Percentiles rank a stretch among this genome's conserved stretches.
Conservation (phyloP, 352 stramenopile species). For the Globisporangium heterothallicum region DNA sequence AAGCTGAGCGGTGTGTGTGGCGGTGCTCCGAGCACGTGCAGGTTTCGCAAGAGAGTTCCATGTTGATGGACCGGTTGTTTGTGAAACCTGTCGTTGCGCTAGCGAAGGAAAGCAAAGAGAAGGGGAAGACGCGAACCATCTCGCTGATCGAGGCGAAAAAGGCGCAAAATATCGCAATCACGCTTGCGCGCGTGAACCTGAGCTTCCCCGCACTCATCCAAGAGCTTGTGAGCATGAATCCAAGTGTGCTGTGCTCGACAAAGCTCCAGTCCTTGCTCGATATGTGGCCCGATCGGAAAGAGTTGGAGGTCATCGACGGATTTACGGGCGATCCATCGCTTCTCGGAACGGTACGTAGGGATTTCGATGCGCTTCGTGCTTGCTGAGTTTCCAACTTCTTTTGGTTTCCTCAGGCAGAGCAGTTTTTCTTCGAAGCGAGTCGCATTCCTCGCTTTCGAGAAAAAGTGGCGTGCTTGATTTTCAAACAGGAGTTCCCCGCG, state of each 20-base stretch:
- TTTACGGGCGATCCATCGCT: conserved; percentile 44
- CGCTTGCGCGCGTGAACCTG: conserved; percentile 66
- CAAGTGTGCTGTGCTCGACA: conserved; percentile 53
- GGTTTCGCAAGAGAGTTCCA: conserved; percentile 12
- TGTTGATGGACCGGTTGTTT: conserved; percentile 5
- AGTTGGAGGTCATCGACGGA: conserved; percentile 63
- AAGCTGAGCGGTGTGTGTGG: too few relatives aligned
- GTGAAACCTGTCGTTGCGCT: background rate
- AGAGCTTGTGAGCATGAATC: conserved; percentile 63
- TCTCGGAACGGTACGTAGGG: conserved; percentile 30
- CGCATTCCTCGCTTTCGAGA: conserved; percentile 62
- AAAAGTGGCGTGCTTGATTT: conserved; percentile 70
- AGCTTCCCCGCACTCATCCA: conserved; percentile 47
- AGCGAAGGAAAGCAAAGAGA: background rate
- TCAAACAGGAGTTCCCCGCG: conserved; percentile 68
- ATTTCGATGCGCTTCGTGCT: background rate
- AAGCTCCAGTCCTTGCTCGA: conserved; percentile 73
- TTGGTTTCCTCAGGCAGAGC: conserved; percentile 37
- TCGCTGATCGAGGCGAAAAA: conserved; percentile 81
- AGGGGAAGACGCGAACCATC: conserved; percentile 14
- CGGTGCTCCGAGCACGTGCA: too few relatives aligned
- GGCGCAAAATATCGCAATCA: conserved; percentile 81
- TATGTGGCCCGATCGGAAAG: conserved; percentile 74
- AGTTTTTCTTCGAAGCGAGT: conserved; percentile 60
- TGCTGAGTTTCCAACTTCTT: background rate